Evolutionary conservation across 202 grass and related monocot genomes (phyloP).

Genomic region (Alloteropsis angusta): DNA sequence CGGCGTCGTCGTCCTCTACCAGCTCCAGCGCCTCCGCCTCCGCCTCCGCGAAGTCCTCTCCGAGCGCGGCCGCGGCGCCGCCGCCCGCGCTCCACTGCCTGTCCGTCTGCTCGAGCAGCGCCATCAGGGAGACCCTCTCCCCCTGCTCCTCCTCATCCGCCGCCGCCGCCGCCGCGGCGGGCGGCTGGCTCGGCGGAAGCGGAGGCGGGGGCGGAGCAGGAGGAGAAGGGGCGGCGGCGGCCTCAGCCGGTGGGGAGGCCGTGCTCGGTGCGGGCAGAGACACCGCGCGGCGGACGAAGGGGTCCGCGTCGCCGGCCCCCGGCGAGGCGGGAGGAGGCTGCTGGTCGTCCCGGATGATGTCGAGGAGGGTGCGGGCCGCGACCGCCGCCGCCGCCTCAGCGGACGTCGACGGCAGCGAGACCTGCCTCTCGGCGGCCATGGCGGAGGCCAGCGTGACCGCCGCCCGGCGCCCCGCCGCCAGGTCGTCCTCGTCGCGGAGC

Average conservation of each 20-base stretch:
- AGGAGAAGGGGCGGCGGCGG: neutral
- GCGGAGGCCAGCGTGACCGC: conserved; percentile 39
- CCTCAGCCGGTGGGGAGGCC: neutral
- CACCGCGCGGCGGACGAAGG: conserved; percentile 24
- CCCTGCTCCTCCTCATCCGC: too few relatives aligned
- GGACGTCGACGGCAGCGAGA: neutral
- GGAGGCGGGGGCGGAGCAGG: neutral
- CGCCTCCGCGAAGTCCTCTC: too few relatives aligned
- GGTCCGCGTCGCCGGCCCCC: neutral
- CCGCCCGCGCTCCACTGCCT: too few relatives aligned
- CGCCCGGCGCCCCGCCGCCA: neutral
- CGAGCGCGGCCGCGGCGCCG: too few relatives aligned
- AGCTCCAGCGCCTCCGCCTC: too few relatives aligned
- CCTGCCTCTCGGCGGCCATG: conserved; percentile 39
- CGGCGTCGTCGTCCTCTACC: too few relatives aligned
- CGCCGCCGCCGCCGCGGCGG: neutral
- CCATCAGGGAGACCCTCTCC: too few relatives aligned
- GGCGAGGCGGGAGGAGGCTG: too few relatives aligned
- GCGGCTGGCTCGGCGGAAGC: too few relatives aligned
- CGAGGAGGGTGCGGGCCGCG: conserved; percentile 34
- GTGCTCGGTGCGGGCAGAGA: conserved; percentile 17
- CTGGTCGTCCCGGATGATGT: conserved; percentile 48
- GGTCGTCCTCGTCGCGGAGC: conserved; percentile 60
- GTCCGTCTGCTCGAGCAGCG: too few relatives aligned
- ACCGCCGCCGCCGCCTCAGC: neutral